Evolutionary conservation across 139 green algal genomes (phyloP).

Genomic region (Chlorella sp.): DNA sequence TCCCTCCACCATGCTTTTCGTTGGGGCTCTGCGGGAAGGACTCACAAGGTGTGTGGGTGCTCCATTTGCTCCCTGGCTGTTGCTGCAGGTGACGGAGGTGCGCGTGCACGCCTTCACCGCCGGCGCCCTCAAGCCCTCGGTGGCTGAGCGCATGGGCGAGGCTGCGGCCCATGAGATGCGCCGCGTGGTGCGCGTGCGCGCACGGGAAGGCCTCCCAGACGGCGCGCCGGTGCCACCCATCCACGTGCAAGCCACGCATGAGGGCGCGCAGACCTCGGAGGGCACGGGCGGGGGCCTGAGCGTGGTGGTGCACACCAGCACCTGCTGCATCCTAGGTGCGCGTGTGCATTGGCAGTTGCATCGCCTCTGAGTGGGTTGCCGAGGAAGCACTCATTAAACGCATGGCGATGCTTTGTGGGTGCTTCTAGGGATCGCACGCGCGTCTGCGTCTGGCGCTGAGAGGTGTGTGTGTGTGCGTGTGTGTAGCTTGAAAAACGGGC

Average conservation of each 20-base stretch:
- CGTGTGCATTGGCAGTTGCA: background rate
- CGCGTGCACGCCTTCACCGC: conserved; percentile 41
- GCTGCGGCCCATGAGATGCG: conserved; percentile 19
- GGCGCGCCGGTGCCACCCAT: background rate
- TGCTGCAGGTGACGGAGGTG: conserved; percentile 10
- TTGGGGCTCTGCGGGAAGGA: no score
- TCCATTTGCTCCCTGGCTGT: no score
- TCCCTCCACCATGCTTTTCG: no score
- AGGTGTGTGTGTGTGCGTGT: no score
- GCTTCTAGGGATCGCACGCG: background rate
- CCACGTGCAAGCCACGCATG: conserved; percentile 11
- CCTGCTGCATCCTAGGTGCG: conserved; percentile 47
- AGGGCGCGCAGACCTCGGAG: conserved; percentile 19
- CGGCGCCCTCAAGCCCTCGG: conserved; percentile 18
- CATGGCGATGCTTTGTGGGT: background rate
- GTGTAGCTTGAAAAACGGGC: no score
- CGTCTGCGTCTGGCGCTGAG: no score
- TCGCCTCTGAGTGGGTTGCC: background rate
- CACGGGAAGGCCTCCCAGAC: background rate
- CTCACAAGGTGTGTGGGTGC: no score
- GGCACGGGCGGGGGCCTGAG: conserved; percentile 56
- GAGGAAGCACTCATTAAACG: background rate
- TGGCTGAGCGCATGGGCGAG: conserved; percentile 32
- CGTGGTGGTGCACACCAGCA: conserved; percentile 43
- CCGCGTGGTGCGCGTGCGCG: background rate